Evolutionary conservation across 2,329 filamentous ascomycete species (phyloP).

Genomic region (Fusarium domesticum): DNA sequence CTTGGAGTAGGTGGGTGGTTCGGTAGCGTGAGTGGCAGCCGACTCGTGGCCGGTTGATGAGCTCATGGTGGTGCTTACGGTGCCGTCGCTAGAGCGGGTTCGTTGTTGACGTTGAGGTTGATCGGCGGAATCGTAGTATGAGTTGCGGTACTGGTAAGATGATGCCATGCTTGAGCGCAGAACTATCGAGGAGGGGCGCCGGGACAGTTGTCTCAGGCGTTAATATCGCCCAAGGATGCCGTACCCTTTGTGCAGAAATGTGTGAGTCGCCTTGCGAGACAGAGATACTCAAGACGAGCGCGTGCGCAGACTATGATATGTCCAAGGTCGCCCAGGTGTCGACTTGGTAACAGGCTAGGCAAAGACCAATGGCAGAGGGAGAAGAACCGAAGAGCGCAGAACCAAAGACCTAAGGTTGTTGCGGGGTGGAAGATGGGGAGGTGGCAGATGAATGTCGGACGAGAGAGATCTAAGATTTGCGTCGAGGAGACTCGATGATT

Average conservation of each 20-base stretch:
- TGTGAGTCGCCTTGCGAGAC: background rate
- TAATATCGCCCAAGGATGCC: slow-evolving; percentile 16
- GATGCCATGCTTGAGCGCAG: slow-evolving; percentile 47
- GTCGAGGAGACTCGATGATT: background rate
- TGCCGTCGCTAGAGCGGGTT: slow-evolving; percentile 79
- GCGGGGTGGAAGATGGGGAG: no score
- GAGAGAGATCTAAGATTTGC: background rate
- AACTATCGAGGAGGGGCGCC: slow-evolving; percentile 12
- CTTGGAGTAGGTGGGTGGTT: slow-evolving; percentile 92
- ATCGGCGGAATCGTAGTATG: slow-evolving; percentile 46
- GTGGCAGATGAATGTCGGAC: background rate
- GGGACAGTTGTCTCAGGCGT: slow-evolving; percentile 20
- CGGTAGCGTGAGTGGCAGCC: slow-evolving; percentile 79
- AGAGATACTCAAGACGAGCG: background rate
- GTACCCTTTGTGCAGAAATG: slow-evolving; percentile 4
- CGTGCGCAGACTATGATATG: no score
- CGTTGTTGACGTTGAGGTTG: slow-evolving; percentile 47
- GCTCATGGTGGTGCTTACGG: slow-evolving; percentile 81
- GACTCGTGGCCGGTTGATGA: slow-evolving; percentile 72
- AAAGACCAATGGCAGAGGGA: no score
- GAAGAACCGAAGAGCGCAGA: background rate
- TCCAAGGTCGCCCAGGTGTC: no score
- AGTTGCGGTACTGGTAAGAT: slow-evolving; percentile 53
- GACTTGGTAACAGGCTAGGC: no score
- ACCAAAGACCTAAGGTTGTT: background rate